phyloP scores from a whole-genome alignment of 164 flowering plant genomes.

The Malania oleifera region DNA sequence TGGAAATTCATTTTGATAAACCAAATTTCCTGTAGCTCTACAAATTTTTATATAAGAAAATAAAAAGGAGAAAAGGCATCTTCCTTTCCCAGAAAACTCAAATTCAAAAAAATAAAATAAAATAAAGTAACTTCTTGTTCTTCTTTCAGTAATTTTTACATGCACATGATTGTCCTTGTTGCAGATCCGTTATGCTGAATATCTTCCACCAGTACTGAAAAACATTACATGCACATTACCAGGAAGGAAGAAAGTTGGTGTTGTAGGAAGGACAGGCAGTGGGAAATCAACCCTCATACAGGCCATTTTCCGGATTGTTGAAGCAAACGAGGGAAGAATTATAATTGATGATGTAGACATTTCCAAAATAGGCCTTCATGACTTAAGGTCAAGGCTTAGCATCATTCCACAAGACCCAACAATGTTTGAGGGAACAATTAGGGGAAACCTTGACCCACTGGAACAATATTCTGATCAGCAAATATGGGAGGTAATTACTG shows the following conservation, averaged over 20 bases:
- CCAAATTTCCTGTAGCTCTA: too few relatives aligned
- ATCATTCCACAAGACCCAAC: slow-evolving; percentile 95
- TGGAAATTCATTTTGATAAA: too few relatives aligned
- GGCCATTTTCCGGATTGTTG: slow-evolving; percentile 79
- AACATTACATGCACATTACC: slow-evolving; percentile 59
- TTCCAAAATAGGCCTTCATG: slow-evolving; percentile 79
- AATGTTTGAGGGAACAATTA: slow-evolving; percentile 84
- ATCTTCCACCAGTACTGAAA: slow-evolving; percentile 60
- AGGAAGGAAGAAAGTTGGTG: slow-evolving; percentile 57
- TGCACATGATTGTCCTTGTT: slow-evolving; percentile 2
- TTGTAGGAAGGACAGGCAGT: slow-evolving; percentile 76
- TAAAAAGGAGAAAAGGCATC: too few relatives aligned
- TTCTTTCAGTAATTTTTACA: too few relatives aligned
- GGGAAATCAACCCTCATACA: slow-evolving; percentile 76
- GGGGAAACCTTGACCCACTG: slow-evolving; percentile 90
- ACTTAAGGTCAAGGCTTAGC: slow-evolving; percentile 78
- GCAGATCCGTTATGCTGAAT: slow-evolving; percentile 70
- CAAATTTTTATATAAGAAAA: too few relatives aligned
- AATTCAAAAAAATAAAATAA: too few relatives aligned
- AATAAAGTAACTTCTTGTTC: too few relatives aligned
- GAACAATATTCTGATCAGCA: slow-evolving; percentile 51
- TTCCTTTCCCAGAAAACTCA: too few relatives aligned
- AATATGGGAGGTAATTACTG: slow-evolving; percentile 70
- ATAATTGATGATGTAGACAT: slow-evolving; percentile 73
- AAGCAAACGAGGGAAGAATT: slow-evolving; percentile 76